Base-by-base conservation (phyloP, 257 asterid genomes). In the Galeopsis tetrahit region DNA sequence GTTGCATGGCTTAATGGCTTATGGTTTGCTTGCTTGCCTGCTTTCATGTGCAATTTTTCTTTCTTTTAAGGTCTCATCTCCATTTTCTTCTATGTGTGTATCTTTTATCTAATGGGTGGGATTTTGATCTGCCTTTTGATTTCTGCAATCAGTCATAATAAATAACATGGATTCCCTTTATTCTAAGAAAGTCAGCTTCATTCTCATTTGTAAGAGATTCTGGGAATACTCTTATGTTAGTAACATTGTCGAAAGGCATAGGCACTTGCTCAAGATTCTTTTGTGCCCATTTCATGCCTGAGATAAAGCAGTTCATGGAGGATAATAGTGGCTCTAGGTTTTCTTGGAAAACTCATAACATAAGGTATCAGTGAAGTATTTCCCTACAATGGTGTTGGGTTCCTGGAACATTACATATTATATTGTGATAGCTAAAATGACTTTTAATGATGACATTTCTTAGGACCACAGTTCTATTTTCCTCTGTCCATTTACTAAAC, bases 401-500 rank as follows among this genome's bases (percentile, higher is more conserved):
- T 48, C 48, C 40, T 0, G 5, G 36, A 52, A 11, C 21, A 13
- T 51, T 31, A 13, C 11, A 15, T 33, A 17, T 2, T 35, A 10
- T 48, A 21, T 32, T 40, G 52, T 42, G 4, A 74, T 52, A 70
- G 67, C 15, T 61, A 33, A 46, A 64, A 43, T 6, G 13, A 46
- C 64, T 10, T 39, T 53, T 10, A 10, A 10, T 10, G 35, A 53
- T 57, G 11, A 13, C 40, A 7, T 74, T 63, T 46, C 55, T 14
- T 17, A 43, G 70, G 68, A 61, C 52, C 55, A 39, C 49, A 42
- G 2, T 68, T 35, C 28, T 42, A 43, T 39, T 48, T 40, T 4
- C 17, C 28, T 38, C 60, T 43, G 36, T 46, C n/a, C 56, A 60
- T 21, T 63, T 65, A 44, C 79, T 52, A 44, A 77, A 15, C 14